Conservation (phyloP, 192 early-diverging fungal species). For the Backusella liffmaniae region DNA sequence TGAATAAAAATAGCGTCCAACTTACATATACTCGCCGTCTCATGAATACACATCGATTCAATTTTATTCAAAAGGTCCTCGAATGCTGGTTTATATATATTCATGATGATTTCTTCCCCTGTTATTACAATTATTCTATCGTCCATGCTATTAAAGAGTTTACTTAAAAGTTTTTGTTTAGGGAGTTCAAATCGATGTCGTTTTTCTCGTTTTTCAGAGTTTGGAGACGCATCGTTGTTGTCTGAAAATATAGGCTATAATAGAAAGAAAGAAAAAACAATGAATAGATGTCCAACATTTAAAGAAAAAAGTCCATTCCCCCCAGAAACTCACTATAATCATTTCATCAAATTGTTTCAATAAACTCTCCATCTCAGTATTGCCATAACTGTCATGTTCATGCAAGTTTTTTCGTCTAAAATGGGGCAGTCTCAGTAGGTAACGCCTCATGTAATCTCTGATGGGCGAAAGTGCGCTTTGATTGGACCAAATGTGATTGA, state of each 20-base stretch:
- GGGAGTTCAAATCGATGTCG: background rate
- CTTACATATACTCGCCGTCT: background rate
- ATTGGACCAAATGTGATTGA: constrained; percentile 1
- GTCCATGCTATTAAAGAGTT: background rate
- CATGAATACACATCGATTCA: background rate
- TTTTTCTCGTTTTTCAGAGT: background rate
- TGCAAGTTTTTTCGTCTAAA: background rate
- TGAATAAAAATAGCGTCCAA: background rate
- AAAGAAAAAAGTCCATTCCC: too few relatives aligned
- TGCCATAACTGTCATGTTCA: background rate
- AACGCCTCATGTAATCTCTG: background rate
- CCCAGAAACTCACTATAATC: background rate
- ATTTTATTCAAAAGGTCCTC: background rate
- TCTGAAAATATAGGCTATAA: background rate
- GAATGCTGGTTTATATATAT: background rate
- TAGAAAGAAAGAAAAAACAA: background rate
- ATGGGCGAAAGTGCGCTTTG: background rate
- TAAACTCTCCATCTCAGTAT: background rate
- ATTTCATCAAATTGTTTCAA: constrained; percentile 1
- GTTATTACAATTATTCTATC: background rate
- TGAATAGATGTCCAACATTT: too few relatives aligned
- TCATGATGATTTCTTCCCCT: background rate
- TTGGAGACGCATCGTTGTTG: background rate
- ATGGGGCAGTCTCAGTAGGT: background rate
- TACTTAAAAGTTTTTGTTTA: background rate